Evolutionary conservation across 2,329 filamentous ascomycete species (phyloP), one percentile per base, ranked within the genome.

Genomic region (Cercospora janseana): DNA sequence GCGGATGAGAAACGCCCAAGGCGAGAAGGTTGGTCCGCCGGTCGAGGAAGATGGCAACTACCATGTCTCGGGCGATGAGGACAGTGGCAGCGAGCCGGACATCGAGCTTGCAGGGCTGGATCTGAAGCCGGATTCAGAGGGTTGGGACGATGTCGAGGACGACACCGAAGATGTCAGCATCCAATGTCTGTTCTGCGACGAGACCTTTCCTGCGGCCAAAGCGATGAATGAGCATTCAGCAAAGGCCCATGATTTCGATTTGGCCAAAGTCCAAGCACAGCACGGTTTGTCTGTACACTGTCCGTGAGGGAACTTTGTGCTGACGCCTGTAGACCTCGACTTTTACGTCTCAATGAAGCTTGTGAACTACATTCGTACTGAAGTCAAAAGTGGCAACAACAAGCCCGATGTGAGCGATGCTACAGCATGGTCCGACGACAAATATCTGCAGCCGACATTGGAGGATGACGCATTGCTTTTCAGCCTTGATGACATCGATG

Each of bases 391-490:
- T 24, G 70, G 69, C 6, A 67, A 66, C 4, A 60, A 65, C 3
- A 64, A 66, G 3, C 81, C 81, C 0, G 75, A 79, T 51, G 70
- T 85, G 34, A 82, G 88, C 51, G 76, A 81, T 2, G 73, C 74
- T 27, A 72, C 75, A 2, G 75, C 82, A 20, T 83, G 96, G 55
- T 77, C 82, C n/a, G 81, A 89, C 54, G 92, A 97, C 57, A 78
- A 79, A 57, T 94, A 84, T 64, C 76, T 98, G 51, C 86, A 87
- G 65, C 93, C 93, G 0, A 84, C 90, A 3, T 72, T 98, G 6
- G 85, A 93, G 51, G 89, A 96, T 59, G 93, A 98, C 67, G 87
- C 91, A 3, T 75, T 97, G 46, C 81, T 98, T 24, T 90, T 94
- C 66, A 87, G 81, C 49, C 76, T 98, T 15, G 92, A 95, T 57